Evolutionary conservation across 495 filamentous ascomycete genomes (phyloP), one percentile per base, ranked within the genome.

Genomic region (Elasticomyces elasticus): DNA sequence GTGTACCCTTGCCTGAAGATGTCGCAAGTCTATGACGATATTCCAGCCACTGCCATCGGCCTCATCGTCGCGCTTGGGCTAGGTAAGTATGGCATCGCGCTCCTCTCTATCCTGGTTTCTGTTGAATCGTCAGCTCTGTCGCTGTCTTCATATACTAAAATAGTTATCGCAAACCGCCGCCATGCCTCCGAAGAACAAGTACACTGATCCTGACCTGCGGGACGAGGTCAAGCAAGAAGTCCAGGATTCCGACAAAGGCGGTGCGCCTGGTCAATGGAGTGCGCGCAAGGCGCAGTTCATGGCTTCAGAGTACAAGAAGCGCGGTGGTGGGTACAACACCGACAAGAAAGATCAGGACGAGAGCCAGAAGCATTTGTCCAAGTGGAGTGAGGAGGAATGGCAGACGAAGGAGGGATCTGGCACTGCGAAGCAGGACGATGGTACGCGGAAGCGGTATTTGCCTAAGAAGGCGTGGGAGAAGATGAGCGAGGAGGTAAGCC

Each of bases 201-300:
- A 76, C 54, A 71, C 69, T 27, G 68, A 76, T 45, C 73, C 73
- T 4, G 44, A 77, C 23, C 67, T 76, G 2, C 67, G 74, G n/a
- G 66, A 76, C 42, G 33, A 75, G 58, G 59, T 76, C 52, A 75
- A 75, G 55, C 51, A 74, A 38, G 73, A 76, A 55, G 62, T 77
- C 48, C 68, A 77, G 33, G 38, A 67, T 9, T 59, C 70, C 37
- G 73, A 72, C 55, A 77, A 76, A 54, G 73, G 74, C 23, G 73
- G 74, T 10, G 66, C 67, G 46, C 71, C 72, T 5, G 73, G 74
- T 2, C 73, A 77, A 66, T 76, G 73, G 73, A 71, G 69, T 38
- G 74, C 73, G 0, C 65, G 73, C 23, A 77, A 77, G 66, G 74
- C 58, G 15, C 72, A 77, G 69, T 66, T 77, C 62, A 76, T 72